Conservation (phyloP, 352 stramenopile species). For the Sclerospora graminicola region DNA sequence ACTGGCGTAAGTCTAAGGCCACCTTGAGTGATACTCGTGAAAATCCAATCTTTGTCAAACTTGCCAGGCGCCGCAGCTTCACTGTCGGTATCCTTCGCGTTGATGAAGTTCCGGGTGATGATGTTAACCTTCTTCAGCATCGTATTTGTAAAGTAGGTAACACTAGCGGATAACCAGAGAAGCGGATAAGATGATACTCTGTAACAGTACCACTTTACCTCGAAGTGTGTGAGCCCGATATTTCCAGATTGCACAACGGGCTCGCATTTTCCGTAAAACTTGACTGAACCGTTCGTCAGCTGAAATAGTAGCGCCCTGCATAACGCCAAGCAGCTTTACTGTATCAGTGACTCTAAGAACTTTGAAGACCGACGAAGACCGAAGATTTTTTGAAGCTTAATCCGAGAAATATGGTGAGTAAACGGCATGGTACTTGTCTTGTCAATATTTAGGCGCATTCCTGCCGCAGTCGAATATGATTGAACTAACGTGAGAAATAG, state of each 20-base stretch:
- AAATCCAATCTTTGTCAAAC: background rate
- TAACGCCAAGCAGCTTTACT: background rate
- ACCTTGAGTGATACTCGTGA: background rate
- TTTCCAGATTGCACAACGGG: background rate
- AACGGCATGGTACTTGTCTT: background rate
- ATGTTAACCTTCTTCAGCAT: background rate
- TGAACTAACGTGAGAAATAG: background rate
- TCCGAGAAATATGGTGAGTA: background rate
- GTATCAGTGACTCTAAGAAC: background rate
- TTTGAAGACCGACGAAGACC: background rate
- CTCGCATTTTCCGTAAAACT: background rate
- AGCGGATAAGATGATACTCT: background rate
- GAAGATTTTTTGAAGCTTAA: background rate
- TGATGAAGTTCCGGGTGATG: background rate
- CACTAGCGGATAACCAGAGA: background rate
- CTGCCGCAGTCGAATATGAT: background rate
- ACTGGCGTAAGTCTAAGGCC: background rate
- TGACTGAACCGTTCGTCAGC: background rate
- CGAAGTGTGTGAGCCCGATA: background rate
- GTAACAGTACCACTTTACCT: background rate
- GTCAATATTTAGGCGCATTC: background rate
- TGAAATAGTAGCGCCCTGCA: background rate
- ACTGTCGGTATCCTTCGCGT: background rate
- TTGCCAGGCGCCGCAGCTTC: background rate
- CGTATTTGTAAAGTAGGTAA: background rate